Percentiles rank a stretch among this genome's conserved stretches.
Evolutionary conservation across 352 stramenopile genomes (phyloP).

Genomic region (Globisporangium sylvaticum): DNA sequence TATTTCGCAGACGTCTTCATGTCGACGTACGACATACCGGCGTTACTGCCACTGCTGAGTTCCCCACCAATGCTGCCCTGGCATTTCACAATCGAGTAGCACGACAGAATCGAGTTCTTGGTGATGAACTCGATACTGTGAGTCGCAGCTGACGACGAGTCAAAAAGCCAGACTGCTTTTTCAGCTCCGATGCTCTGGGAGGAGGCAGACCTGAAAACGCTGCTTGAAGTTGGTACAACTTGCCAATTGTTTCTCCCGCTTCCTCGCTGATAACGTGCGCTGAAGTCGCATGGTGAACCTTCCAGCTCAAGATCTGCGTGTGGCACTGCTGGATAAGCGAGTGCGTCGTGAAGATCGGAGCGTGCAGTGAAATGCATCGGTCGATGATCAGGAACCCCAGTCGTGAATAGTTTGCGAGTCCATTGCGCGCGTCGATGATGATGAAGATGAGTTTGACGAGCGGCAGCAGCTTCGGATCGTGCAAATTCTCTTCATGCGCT

Average conservation of each 20-base stretch:
- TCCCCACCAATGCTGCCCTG: neutral
- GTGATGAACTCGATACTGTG: neutral
- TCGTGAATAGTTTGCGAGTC: constrained; percentile 13
- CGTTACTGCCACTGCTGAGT: too few species aligned
- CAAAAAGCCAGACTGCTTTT: neutral
- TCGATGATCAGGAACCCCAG: constrained; percentile 34
- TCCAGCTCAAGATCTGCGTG: constrained; percentile 23
- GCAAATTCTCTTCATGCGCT: constrained; percentile 25
- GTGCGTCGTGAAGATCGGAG: constrained; percentile 17
- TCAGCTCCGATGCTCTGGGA: neutral
- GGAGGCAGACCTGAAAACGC: neutral
- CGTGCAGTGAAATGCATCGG: constrained; percentile 24
- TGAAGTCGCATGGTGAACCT: neutral
- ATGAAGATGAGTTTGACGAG: constrained; percentile 33
- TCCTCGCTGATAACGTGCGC: constrained; percentile 1
- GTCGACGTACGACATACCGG: neutral
- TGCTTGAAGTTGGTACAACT: neutral
- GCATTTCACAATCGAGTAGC: neutral
- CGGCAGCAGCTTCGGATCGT: constrained; percentile 8
- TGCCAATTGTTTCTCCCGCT: neutral
- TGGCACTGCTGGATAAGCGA: constrained; percentile 28
- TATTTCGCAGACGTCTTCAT: constrained; percentile 5
- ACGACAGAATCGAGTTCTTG: constrained; percentile 5
- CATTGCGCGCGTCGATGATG: neutral
- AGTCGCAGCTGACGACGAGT: neutral